Percentiles rank a stretch among this genome's conserved stretches.
phyloP scores from a whole-genome alignment of 1,139 yeast genomes.

The Zygosaccharomyces sapae region DNA sequence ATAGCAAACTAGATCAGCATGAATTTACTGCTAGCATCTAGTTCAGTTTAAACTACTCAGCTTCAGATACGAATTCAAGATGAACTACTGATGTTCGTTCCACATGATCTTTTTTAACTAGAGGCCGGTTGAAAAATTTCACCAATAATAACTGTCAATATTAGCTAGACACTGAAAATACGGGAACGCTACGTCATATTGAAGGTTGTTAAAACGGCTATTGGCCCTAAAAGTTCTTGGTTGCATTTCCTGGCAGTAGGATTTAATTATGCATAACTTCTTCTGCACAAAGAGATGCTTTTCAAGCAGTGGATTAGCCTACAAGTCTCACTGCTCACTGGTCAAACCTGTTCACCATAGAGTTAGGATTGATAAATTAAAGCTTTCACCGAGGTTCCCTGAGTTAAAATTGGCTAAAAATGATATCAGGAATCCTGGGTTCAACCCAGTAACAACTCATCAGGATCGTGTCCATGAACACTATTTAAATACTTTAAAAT shows the following conservation, averaged over 20 bases:
- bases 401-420: slow-evolving; percentile 61
- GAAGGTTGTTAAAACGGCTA: too few species aligned
- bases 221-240: too few species aligned
- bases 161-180: too few species aligned
- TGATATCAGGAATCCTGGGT: slow-evolving; percentile 75
- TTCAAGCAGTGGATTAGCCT: slow-evolving; percentile 40
- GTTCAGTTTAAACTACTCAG: background rate
- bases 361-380: slow-evolving; percentile 67
- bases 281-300: slow-evolving; percentile 30
- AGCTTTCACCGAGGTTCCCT: slow-evolving; percentile 64
- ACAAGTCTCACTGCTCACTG: slow-evolving; percentile 70
- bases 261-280: slow-evolving; percentile 7
- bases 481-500: slow-evolving; percentile 64
- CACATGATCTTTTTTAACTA: slow-evolving; percentile 1
- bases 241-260: background rate
- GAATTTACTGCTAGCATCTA: too few species aligned
- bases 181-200: too few species aligned
- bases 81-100: background rate
- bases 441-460: slow-evolving; percentile 62
- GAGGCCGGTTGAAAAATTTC: background rate
- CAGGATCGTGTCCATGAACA: slow-evolving; percentile 82
- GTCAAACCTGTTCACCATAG: slow-evolving; percentile 91
- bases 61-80: background rate
- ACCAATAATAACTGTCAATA: background rate
- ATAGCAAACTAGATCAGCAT: too few species aligned